Percentiles rank a stretch among this genome's conserved stretches.
These are phyloP conservation scores for Lentinula guzmanii DNA, from an alignment of 768 basidiomycete species.

Conservation along the genomic window DNA sequence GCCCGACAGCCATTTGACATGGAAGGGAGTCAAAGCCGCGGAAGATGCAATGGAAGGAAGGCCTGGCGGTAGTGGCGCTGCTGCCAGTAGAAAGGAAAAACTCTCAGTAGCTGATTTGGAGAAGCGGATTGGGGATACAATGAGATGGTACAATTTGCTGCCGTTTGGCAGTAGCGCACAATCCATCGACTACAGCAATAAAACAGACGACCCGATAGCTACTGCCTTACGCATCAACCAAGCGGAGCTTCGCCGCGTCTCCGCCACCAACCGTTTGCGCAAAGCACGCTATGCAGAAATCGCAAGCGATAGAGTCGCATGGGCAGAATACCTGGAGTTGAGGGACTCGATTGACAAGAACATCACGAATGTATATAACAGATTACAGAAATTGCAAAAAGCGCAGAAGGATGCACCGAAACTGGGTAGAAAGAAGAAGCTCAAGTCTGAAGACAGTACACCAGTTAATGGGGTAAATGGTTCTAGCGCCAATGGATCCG, in stretches of 20 bases:
- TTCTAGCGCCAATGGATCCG: constrained; percentile 14
- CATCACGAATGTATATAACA: constrained; percentile 67
- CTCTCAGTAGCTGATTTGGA: constrained; percentile 79
- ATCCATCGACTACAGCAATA: constrained; percentile 68
- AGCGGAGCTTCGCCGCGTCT: constrained; percentile 67
- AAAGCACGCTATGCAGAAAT: constrained; percentile 65
- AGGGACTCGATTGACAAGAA: constrained; percentile 86
- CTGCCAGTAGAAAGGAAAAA: constrained; percentile 67
- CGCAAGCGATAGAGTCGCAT: constrained; percentile 82
- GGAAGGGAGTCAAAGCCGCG: constrained; percentile 78
- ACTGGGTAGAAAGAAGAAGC: constrained; percentile 66
- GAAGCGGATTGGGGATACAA: constrained; percentile 65
- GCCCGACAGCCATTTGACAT: constrained; percentile 46
- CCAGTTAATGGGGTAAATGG: constrained; percentile 17
- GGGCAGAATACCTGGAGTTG: constrained; percentile 84
- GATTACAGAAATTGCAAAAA: constrained; percentile 43
- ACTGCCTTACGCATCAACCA: constrained; percentile 88
- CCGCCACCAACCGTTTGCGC: constrained; percentile 79
- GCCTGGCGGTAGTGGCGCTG: constrained; percentile 74
- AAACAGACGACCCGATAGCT: constrained; percentile 92
- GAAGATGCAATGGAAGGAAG: constrained; percentile 83
- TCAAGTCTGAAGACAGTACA: constrained; percentile 17
- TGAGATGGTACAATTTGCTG: constrained; percentile 70
- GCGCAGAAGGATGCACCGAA: constrained; percentile 71
- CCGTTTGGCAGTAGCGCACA: background rate